Conservation (phyloP, 257 asterid genomes). For the Forsythia suspensa region DNA sequence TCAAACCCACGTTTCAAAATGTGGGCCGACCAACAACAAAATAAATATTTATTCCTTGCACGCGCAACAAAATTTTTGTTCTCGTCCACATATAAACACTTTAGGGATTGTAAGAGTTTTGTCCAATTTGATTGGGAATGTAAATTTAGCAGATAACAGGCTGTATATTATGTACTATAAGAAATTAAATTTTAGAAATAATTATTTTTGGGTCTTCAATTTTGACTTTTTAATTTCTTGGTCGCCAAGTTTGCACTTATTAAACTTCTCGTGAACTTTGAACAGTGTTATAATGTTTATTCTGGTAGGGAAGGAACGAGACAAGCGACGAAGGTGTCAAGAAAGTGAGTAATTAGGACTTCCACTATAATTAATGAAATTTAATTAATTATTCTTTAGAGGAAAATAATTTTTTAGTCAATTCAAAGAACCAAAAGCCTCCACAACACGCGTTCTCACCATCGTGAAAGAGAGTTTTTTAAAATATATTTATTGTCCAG, state of each 20-base stretch:
- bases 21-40: constrained; percentile 46
- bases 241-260: constrained; percentile 35
- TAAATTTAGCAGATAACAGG: not conserved
- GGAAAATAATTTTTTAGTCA: not conserved
- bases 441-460: not conserved
- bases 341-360: not conserved
- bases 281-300: not conserved
- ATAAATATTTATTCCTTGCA: constrained; percentile 24
- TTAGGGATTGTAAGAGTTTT: not conserved
- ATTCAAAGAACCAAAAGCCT: not conserved
- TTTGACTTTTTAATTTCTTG: constrained; percentile 33
- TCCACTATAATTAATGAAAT: not conserved
- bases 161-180: not conserved
- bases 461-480: too few relatives aligned
- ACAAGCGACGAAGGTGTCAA: not conserved
- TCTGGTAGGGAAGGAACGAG: not conserved
- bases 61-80: constrained; percentile 22
- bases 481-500: too few relatives aligned
- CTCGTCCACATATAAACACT: not conserved
- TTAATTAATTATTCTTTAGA: not conserved
- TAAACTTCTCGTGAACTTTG: constrained; percentile 28
- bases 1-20: constrained; percentile 26
- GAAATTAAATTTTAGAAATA: not conserved
- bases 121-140: not conserved
- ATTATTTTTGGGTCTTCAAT: not conserved